Percentiles rank a stretch among this genome's conserved stretches.
These are phyloP conservation scores for Paradendryphiella salina DNA, from an alignment of 2,329 filamentous ascomycete genomes.

Conservation along the genomic window DNA sequence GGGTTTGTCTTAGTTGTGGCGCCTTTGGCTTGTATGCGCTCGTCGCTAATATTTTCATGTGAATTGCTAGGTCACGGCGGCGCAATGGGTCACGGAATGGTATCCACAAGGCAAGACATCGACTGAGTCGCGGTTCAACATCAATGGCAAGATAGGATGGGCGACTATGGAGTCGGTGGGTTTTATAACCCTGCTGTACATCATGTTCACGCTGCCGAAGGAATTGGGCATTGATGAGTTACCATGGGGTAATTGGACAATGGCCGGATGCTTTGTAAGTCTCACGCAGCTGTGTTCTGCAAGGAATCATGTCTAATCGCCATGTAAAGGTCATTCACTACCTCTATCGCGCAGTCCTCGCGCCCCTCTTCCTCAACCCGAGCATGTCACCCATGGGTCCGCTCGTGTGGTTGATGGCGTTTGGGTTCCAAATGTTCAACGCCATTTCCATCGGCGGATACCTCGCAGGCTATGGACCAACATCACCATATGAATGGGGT, in stretches of 20 bases:
- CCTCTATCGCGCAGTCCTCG: constrained; percentile 81
- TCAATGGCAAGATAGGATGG: constrained; percentile 90
- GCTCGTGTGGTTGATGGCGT: constrained; percentile 65
- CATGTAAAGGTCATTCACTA: constrained; percentile 74
- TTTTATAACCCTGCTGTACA: constrained; percentile 76
- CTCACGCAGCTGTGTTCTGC: neutral
- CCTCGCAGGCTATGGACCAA: constrained; percentile 78
- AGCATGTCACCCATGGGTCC: constrained; percentile 90
- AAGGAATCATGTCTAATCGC: neutral
- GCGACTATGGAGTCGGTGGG: constrained; percentile 83
- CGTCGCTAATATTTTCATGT: no score
- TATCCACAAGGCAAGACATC: constrained; percentile 96
- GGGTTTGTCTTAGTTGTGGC: constrained; percentile 1
- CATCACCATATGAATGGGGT: constrained; percentile 59
- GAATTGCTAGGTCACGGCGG: constrained; percentile 62
- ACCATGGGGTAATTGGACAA: constrained; percentile 77
- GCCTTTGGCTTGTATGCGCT: no score
- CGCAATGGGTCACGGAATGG: constrained; percentile 74
- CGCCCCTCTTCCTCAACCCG: constrained; percentile 76
- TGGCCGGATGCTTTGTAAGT: constrained; percentile 67
- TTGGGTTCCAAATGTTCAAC: constrained; percentile 79
- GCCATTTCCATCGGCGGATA: constrained; percentile 76
- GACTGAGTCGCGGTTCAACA: constrained; percentile 70
- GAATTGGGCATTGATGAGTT: constrained; percentile 61
- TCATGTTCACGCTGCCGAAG: constrained; percentile 69